Conservation (phyloP, 2,329 filamentous ascomycete species). For the Pseudogymnoascus sp. region DNA sequence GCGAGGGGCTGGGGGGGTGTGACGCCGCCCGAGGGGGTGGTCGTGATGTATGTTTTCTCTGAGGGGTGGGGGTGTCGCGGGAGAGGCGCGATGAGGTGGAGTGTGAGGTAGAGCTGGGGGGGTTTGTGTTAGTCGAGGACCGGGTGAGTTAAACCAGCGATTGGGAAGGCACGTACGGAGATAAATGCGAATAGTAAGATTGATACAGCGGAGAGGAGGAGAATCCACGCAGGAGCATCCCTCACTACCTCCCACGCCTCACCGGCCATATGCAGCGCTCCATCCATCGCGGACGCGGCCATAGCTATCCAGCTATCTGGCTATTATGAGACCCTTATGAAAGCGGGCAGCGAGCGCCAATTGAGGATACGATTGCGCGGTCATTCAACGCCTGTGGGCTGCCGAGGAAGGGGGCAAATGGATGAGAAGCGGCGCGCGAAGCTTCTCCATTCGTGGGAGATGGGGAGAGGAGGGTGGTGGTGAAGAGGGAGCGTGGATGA, state of each 20-base stretch:
- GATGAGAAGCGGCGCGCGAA: background rate
- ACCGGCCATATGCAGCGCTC: background rate
- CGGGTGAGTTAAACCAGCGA: background rate
- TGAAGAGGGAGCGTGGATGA: background rate
- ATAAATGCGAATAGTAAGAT: background rate
- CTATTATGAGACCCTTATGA: background rate
- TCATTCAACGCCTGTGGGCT: background rate
- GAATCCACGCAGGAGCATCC: background rate
- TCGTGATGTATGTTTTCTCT: conserved; percentile 80
- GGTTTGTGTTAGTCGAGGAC: conserved; percentile 10
- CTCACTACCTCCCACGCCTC: background rate
- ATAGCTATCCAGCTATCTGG: background rate
- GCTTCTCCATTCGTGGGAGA: background rate
- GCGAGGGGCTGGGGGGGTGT: conserved; percentile 51
- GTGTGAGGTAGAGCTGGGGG: conserved; percentile 54
- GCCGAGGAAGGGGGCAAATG: background rate
- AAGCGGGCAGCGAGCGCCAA: background rate
- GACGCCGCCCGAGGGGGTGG: conserved; percentile 54
- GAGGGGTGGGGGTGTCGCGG: conserved; percentile 66
- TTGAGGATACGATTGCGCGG: background rate
- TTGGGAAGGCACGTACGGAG: background rate
- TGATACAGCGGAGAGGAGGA: background rate
- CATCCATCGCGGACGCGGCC: background rate
- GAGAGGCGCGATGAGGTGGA: conserved; percentile 70
- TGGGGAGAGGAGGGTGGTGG: background rate